Base-by-base conservation (phyloP, 208 protist species). In the Trypanosoma congolense region DNA sequence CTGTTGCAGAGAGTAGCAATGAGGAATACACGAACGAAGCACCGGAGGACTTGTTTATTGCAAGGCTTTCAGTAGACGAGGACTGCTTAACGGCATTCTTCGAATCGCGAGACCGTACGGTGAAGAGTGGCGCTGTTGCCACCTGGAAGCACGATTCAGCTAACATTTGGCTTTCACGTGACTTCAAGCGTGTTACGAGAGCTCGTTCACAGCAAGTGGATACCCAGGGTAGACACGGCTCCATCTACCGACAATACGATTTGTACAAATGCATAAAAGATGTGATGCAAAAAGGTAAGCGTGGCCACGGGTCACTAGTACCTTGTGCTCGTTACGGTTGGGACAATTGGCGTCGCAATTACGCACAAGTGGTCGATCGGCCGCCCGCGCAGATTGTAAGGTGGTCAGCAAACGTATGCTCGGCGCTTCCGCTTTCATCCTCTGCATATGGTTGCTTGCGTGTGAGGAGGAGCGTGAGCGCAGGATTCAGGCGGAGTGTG, bases 401-500 rank as follows among this genome's bases (percentile, higher is more conserved):
- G 18, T 3, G 16, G 29, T 30, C 22, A 19, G 33, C 18, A 18
- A 9, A 18, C 31, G 31, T 31, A n/a, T n/a, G 21, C 18, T 26
- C 24, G 1, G 58, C 9, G 14, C 33, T 38, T 42, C 38, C 24
- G 36, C 38, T 22, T 16, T 14, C 30, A 25, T 12, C 4, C 25
- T 30, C 28, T 21, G 43, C 24, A 51, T 18, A 24, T 9, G 44
- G 42, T 8, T 52, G 49, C 22, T 40, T 80, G 29, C 51, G 3
- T 36, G 49, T 42, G 73, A 67, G 43, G 52, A 83, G 53, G 70
- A 48, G 51, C 42, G 64, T 24, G 62, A 71, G 21, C 55, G 63
- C n/a, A 30, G 33, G 40, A 41, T 90, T 61, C 75, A 86, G 64
- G 66, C 61, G 36, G 69, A 81, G 56, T 90, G 82, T 46, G 70